phyloP scores from a whole-genome alignment of 1,284 basidiomycete species.

The Ceratobasidium sp. region DNA sequence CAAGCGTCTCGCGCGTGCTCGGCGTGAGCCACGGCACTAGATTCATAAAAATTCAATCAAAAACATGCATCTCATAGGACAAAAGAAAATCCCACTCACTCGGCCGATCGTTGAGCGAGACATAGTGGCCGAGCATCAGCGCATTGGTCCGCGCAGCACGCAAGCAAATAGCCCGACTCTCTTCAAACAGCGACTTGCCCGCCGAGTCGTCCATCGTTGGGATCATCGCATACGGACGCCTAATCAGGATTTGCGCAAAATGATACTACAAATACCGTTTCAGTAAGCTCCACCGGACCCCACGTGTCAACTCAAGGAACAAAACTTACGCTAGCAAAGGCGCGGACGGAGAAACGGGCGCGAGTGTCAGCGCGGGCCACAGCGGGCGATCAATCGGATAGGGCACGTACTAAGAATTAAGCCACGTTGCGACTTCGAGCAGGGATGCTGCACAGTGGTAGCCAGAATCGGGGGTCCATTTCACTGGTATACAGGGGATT shows the following conservation, averaged over 20 bases:
- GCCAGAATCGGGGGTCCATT: conserved; percentile 35
- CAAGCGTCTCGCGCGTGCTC: conserved; percentile 32
- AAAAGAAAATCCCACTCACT: conserved; percentile 24
- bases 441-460: conserved; percentile 26
- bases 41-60: not conserved
- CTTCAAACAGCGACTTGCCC: conserved; percentile 28
- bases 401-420: conserved; percentile 32
- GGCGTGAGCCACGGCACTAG: conserved; percentile 31
- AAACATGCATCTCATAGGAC: not conserved
- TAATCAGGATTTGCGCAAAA: conserved; percentile 29
- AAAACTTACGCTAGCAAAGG: conserved; percentile 29
- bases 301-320: conserved; percentile 13
- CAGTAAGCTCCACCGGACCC: not conserved
- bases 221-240: conserved; percentile 33
- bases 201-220: conserved; percentile 4
- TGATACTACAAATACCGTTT: conserved; percentile 8
- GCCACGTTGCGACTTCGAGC: conserved; percentile 37
- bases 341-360: conserved; percentile 29
- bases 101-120: conserved; percentile 18
- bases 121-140: conserved; percentile 28
- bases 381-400: conserved; percentile 29
- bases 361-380: conserved; percentile 17
- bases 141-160: conserved; percentile 28
- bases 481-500: conserved; percentile 15
- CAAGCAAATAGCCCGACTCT: conserved; percentile 20